These are phyloP conservation scores for Aristolochia contorta DNA, from an alignment of 164 flowering plant genomes.

Conservation along the genomic window DNA sequence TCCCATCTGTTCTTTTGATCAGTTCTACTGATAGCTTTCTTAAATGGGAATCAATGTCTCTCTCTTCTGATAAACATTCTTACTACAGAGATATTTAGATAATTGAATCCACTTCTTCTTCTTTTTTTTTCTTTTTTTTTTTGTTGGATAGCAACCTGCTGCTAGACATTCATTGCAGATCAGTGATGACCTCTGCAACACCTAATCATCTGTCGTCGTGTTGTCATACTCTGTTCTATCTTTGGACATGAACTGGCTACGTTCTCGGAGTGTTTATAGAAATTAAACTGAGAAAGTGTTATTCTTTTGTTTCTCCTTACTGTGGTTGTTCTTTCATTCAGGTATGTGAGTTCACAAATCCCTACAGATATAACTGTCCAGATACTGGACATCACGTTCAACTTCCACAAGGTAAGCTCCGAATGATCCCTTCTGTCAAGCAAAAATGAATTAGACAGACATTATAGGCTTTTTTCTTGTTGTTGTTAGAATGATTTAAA, in stretches of 20 bases:
- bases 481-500: background rate
- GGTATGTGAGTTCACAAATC: slow-evolving; percentile 52
- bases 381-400: slow-evolving; percentile 47
- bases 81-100: no score
- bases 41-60: background rate
- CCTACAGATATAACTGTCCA: slow-evolving; percentile 62
- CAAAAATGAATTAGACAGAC: background rate
- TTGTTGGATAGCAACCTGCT: no score
- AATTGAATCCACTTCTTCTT: background rate
- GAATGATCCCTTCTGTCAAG: background rate
- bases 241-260: no score
- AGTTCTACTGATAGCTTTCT: background rate
- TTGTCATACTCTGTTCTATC: background rate
- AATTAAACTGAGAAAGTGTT: no score
- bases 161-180: background rate
- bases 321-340: slow-evolving; percentile 35
- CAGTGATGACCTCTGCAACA: no score
- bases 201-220: no score
- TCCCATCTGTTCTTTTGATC: background rate
- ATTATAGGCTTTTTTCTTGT: background rate
- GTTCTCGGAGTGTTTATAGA: background rate
- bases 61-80: no score
- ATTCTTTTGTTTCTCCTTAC: background rate
- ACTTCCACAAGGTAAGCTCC: slow-evolving; percentile 57
- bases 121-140: no score